phyloP scores from a whole-genome alignment of 2,329 filamentous ascomycete species.

The Alternaria conjuncta region DNA sequence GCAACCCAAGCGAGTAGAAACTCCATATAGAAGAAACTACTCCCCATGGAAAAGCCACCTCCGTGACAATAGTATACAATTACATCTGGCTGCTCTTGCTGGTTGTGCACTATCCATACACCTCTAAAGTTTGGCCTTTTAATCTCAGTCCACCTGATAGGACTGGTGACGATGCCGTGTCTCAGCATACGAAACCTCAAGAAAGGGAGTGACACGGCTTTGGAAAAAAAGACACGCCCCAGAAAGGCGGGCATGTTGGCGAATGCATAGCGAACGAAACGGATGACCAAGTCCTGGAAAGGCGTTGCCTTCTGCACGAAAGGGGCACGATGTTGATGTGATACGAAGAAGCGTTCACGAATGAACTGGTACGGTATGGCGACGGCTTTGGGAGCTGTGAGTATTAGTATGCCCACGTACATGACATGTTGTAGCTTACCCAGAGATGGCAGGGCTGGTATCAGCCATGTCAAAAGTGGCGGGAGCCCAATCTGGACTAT shows the following conservation, averaged over 20 bases:
- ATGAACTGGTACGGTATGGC: constrained; percentile 66
- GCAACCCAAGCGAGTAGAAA: constrained; percentile 77
- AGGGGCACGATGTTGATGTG: constrained; percentile 56
- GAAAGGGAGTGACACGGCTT: constrained; percentile 74
- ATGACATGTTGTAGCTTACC: constrained; percentile 54
- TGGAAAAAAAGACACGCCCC: constrained; percentile 79
- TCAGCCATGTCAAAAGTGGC: constrained; percentile 62
- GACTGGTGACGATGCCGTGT: constrained; percentile 69
- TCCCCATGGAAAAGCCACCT: constrained; percentile 85
- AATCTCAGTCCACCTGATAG: constrained; percentile 69
- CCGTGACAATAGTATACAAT: constrained; percentile 85
- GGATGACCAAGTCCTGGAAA: constrained; percentile 79
- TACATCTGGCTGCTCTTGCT: constrained; percentile 69
- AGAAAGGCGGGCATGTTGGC: constrained; percentile 71
- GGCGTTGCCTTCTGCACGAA: constrained; percentile 73
- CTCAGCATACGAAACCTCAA: constrained; percentile 76
- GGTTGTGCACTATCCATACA: constrained; percentile 72
- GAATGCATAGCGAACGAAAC: constrained; percentile 80
- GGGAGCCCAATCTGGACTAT: constrained; percentile 70
- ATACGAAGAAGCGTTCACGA: constrained; percentile 62
- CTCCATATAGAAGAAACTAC: constrained; percentile 80
- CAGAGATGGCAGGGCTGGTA: constrained; percentile 73
- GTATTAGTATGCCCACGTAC: constrained; percentile 30
- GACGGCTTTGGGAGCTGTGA: constrained; percentile 56
- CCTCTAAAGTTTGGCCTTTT: constrained; percentile 64